Percentiles rank a stretch among this genome's conserved stretches.
Evolutionary conservation across 1,284 basidiomycete genomes (phyloP).

Genomic region (Filobasidium uniguttulatum): DNA sequence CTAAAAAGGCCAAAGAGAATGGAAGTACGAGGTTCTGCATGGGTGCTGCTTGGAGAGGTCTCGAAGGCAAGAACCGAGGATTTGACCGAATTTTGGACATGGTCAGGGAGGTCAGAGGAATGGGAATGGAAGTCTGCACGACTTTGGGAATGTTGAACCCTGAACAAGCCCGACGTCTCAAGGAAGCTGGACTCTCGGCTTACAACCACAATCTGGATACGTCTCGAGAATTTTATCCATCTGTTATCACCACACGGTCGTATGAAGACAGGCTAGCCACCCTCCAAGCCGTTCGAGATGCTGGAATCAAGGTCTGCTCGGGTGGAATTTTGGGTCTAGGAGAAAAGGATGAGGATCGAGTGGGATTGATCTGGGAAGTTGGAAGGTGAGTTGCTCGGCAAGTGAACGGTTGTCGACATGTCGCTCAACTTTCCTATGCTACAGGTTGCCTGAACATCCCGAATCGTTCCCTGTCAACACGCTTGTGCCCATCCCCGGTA

Average conservation of each 20-base stretch:
- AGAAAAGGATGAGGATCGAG: constrained; percentile 76
- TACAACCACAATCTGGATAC: constrained; percentile 98
- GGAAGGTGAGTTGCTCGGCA: constrained; percentile 48
- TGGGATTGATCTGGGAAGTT: constrained; percentile 90
- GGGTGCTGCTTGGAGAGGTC: constrained; percentile 98
- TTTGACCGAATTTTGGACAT: constrained; percentile 89
- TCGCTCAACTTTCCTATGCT: neutral
- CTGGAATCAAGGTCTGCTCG: constrained; percentile 93
- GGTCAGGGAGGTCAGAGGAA: constrained; percentile 68
- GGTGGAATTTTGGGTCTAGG: constrained; percentile 93
- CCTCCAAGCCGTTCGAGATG: constrained; percentile 76
- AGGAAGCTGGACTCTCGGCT: constrained; percentile 89
- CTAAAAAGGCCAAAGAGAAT: constrained; percentile 84
- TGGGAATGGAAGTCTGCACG: constrained; percentile 96
- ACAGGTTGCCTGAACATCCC: constrained; percentile 70
- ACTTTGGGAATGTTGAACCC: constrained; percentile 92
- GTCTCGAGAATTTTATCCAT: constrained; percentile 87
- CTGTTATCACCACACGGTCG: constrained; percentile 89
- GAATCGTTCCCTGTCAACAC: constrained; percentile 99
- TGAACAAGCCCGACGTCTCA: constrained; percentile 82
- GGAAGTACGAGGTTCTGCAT: constrained; percentile 97
- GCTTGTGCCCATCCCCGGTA: constrained; percentile 51
- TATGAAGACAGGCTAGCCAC: constrained; percentile 90
- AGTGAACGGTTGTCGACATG: neutral
- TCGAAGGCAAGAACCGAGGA: constrained; percentile 82